Evolutionary conservation across 2,329 filamentous ascomycete species (phyloP), one percentile per base, ranked within the genome.

Genomic region (Pseudocercospora musae): DNA sequence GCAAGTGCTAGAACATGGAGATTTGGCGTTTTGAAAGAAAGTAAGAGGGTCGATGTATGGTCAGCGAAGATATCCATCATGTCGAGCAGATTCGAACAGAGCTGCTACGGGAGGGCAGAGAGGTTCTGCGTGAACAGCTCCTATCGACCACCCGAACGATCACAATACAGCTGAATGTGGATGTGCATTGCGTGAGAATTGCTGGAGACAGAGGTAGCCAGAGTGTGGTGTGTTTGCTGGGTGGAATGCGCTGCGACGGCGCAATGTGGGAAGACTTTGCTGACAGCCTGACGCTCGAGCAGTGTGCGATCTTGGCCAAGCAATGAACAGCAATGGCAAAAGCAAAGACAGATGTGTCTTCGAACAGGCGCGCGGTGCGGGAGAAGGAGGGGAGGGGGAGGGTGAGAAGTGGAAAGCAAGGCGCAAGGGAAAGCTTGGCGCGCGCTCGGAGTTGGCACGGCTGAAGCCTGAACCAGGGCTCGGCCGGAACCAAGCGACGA

Each of bases 11-110:
- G 18, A 11, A 40, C 52, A 54, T 40, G 52, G 21, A 31, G 21
- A 23, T 21, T 21, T 18, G 31, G 31, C 29, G 29, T 23, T n/a
- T 18, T 54, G 29, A 54, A 54, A 54, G 52, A 40, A 54, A 54
- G 15, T 40, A 23, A 54, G 52, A 54, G 52, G 27, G 15, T 54
- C 10, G 7, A 54, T 20, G 11, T 33, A n/a, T 54, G 29, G 15
- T 54, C 10, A 10, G 18, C 33, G 52, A 54, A 18, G 29, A 54
- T 54, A 40, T 27, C 52, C 52, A 54, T 54, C 52, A 54, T 54
- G 52, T 23, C 21, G 15, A 20, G 29, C 33, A 9, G 11, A n/a
- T 15, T 52, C 15, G 48, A n/a, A 23, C 3, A 29, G 10, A 52
- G 25, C 25, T 29, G 48, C 48, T 27, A 25, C 15, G 48, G 25